These are phyloP conservation scores for Epichloe festucae DNA, from an alignment of 2,329 filamentous ascomycete genomes.

Conservation along the genomic window DNA sequence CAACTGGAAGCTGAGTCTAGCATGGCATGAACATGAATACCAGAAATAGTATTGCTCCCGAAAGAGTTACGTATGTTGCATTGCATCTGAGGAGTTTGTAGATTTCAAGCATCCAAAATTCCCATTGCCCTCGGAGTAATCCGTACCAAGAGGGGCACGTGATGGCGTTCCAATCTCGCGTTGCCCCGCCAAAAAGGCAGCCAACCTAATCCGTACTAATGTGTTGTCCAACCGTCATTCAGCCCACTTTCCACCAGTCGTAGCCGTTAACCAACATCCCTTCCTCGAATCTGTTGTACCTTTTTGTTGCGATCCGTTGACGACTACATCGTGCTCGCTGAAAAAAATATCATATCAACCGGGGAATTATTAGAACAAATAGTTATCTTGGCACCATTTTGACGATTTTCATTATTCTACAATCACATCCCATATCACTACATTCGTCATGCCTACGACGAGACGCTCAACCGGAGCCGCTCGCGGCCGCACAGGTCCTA, in stretches of 20 bases:
- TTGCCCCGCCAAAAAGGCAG: conserved; percentile 42
- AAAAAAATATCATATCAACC: no score
- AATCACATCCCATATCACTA: neutral
- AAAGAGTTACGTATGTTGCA: no score
- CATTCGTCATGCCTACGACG: conserved; percentile 32
- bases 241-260: neutral
- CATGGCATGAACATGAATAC: neutral
- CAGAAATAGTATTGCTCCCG: conserved; percentile 5
- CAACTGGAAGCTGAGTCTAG: conserved; percentile 45
- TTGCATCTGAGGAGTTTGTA: neutral
- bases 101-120: neutral
- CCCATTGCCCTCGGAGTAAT: neutral
- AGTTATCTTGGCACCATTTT: no score
- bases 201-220: neutral
- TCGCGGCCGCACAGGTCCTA: conserved; percentile 21
- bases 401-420: neutral
- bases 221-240: conserved; percentile 1
- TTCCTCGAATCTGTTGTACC: neutral
- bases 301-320: neutral
- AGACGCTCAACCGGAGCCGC: conserved; percentile 32
- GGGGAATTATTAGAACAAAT: no score
- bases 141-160: conserved; percentile 25
- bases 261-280: neutral
- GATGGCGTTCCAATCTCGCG: conserved; percentile 34
- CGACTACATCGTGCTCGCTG: no score